Evolutionary conservation across 768 basidiomycete species (phyloP), one percentile per base, ranked within the genome.

Genomic region (Tricholoma bakamatsutake): DNA sequence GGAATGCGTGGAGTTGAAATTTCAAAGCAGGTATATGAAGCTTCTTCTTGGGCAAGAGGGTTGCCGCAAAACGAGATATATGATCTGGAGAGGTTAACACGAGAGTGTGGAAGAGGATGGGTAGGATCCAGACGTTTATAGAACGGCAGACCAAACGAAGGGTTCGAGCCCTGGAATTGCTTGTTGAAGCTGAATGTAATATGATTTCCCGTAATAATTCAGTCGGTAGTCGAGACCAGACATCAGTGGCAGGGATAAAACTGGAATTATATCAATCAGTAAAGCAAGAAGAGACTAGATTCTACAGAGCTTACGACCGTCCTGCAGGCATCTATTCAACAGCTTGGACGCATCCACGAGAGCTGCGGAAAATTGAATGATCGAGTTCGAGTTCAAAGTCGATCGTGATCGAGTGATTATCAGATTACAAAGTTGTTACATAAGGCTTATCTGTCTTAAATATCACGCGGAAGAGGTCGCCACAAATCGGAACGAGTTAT

Each of bases 151-250:
- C 62, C 13, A 73, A 61, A 8, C 73, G 69, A 28, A 74, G 67
- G 7, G 55, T 31, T 17, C 66, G 62, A 33, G 72, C 72, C 43
- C 60, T 59, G 8, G 58, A 46, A 30, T 54, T 31, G 56, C 63
- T 63, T 9, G 54, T 62, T 24, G 61, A 55, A 6, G 72, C 70
- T 30, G 69, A 52, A 52, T 66, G 60, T 10, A 71, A 54, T 5
- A 73, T 50, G 28, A 72, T 70, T 60, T 73, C 70, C 18, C 68
- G 62, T 30, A 69, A 64, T 5, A 72, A 64, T 59, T 74, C 72
- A 11, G 63, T 58, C 21, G 71, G 72, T 27, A 74, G 63, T 27
- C 61, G 61, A 13, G 64, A 56, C 72, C 73, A 74, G 21, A 69
- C 43, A 4, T 53, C 17, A 8, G 58, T 33, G 21, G 61, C 67